A percentile compares a stretch with the other conserved stretches of the same genome.
Conservation (phyloP, 352 stramenopile species). For the Phytopythium sindhum region DNA sequence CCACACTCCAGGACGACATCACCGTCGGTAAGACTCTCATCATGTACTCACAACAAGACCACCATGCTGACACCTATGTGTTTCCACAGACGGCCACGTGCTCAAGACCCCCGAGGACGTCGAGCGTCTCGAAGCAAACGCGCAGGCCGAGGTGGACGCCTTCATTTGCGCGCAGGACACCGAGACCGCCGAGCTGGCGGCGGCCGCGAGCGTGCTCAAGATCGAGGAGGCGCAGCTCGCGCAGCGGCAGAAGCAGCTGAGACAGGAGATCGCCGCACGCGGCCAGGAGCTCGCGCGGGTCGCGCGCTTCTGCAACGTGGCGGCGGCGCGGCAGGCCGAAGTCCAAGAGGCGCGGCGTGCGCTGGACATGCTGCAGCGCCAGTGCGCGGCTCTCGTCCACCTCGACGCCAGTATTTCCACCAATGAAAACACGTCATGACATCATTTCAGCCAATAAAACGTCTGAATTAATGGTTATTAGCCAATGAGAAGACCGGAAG, state of each 20-base stretch:
- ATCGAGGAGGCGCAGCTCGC: constrained; percentile 43
- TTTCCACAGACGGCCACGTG: constrained; percentile 16
- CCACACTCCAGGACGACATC: constrained; percentile 24
- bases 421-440: neutral
- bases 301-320: constrained; percentile 31
- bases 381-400: constrained; percentile 18
- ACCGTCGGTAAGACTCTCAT: constrained; percentile 20
- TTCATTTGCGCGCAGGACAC: constrained; percentile 30
- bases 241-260: constrained; percentile 48
- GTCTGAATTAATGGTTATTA: neutral
- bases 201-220: constrained; percentile 26
- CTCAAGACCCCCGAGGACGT: constrained; percentile 19
- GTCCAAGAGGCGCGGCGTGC: constrained; percentile 38
- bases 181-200: constrained; percentile 21
- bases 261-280: constrained; percentile 29
- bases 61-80: no score
- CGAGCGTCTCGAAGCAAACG: neutral
- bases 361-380: constrained; percentile 33
- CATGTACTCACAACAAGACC: no score
- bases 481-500: neutral
- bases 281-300: constrained; percentile 29
- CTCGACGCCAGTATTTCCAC: neutral
- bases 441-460: neutral
- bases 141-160: constrained; percentile 12
- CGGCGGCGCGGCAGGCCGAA: constrained; percentile 28